Evolutionary conservation across 805 yeast genomes (phyloP), one percentile per base, ranked within the genome.

Genomic region (Kuraishia capsulata): DNA sequence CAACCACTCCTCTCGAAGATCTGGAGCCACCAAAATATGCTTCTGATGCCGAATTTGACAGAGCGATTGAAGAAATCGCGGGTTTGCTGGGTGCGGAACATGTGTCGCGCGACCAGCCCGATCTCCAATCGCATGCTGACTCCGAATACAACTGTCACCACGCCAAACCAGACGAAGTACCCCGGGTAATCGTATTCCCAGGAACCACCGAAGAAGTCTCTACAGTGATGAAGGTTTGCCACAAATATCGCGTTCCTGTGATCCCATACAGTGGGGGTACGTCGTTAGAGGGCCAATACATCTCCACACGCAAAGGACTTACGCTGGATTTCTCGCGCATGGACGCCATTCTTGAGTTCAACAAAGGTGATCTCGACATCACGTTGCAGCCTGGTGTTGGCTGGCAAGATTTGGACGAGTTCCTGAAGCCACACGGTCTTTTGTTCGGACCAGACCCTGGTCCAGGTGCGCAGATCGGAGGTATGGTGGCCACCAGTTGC

Each of bases 261-360:
- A 76, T 84, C n/a, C 88, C 92, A 1, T 81, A 59, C 42, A 72
- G 85, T 1, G 94, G 92, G 6, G 86, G 86, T 23, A 77, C 92
- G 0, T 80, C 90, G 0, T 59, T 84, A 30, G 94, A 84, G 54
- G 94, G 92, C n/a, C 88, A 84, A 51, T 80, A 76, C 53, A 66
- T 80, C 36, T 78, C 85, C 4, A 79, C 88, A 0, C 65, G 88
- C 48, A 66, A 71, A 4, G 82, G 84, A 2, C 66, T 81, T 3
- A 65, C 73, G 34, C 49, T 81, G 28, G 90, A 83, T 51, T 55
- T 81, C 32, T 64, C 76, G n/a, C 60, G 68, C 39, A 73, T 84
- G 84, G 68, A 77, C 56, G 53, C 69, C 35, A 67, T 84, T 6
- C 20, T 83, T 3, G 60, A 63, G 24, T 56, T 84, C 30, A 74